Evolutionary conservation across 2,329 filamentous ascomycete species (phyloP).

Genomic region (Botrytis fragariae): DNA sequence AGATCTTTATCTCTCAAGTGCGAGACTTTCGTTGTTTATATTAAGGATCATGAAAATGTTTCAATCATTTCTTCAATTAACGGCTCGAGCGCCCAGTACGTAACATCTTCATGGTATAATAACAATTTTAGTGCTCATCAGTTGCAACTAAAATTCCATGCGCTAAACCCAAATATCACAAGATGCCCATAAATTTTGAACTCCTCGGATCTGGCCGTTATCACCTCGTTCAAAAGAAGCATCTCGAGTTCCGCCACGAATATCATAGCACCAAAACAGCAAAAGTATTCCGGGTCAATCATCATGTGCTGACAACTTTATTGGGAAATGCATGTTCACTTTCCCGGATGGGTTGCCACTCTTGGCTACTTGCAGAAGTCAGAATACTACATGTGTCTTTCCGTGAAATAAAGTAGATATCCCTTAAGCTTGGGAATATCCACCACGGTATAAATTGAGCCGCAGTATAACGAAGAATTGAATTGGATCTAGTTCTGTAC

Average conservation of each 20-base stretch:
- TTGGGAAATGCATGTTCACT: background rate
- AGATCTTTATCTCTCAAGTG: background rate
- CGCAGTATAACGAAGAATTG: background rate
- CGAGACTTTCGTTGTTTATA: background rate
- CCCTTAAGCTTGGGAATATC: background rate
- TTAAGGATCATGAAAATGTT: background rate
- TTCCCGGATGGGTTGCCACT: background rate
- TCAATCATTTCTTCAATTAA: background rate
- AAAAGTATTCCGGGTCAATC: background rate
- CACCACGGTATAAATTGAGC: background rate
- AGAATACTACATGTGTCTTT: background rate
- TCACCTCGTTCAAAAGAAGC: fast-evolving
- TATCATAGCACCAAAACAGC: background rate
- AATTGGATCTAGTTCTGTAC: fast-evolving
- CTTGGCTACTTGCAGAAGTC: background rate
- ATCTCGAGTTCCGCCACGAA: background rate
- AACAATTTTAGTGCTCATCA: background rate
- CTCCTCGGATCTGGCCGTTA: background rate
- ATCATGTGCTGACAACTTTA: background rate
- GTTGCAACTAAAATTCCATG: fast-evolving
- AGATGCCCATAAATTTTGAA: fast-evolving
- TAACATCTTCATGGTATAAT: fast-evolving
- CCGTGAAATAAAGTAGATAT: fast-evolving
- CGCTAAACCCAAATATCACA: background rate
- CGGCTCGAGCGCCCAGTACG: background rate